Base-by-base conservation (phyloP, 768 basidiomycete genomes). In the Leccinum longicurvipes region DNA sequence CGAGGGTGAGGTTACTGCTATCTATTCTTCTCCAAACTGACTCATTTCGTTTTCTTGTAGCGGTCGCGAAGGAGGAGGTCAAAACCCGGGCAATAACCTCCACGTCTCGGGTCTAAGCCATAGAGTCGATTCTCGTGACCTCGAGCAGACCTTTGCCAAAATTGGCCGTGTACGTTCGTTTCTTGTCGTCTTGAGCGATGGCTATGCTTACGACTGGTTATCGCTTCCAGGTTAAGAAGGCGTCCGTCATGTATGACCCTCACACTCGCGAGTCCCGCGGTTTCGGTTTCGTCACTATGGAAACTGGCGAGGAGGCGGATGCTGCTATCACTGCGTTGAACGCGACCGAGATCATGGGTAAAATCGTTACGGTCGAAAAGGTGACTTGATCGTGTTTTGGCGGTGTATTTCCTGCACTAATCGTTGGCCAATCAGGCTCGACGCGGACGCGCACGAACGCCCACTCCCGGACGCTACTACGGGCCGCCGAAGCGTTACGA, bases 391-490 rank as follows among this genome's bases (percentile, higher is more conserved):
- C 5, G 7, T 27, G 7, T 50, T 25, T 39, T 1, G 41, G 5
- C 1, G 0, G n/a, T 50, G 28, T 24, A 50, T 21, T 55, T 25
- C 49, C 39, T 9, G 49, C 9, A 36, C 58, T 63, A 14, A 46
- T 52, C 31, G 6, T 51, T 49, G 19, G 50, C 62, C 24, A 7
- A 53, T 24, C 41, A 92, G 91, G 93, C 93, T 60, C 89, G 92
- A 50, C 87, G 92, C 61, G 93, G 89, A 54, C 87, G 93, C 58
- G 93, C 92, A 17, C 80, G 93, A 60, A 91, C 93, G 12, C 90
- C 96, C 3, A 99, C 96, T 6, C 96, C 96, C 3, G 96, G 96
- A 25, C 77, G 89, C 51, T 99, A 99, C 81, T 92, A 91, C 59
- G 95, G 93, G 0, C 92, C 93, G 47, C 91, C 93, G 44, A 93